These are phyloP conservation scores for Barnettozyma pratensis DNA, from an alignment of 805 yeast species.

Conservation along the genomic window DNA sequence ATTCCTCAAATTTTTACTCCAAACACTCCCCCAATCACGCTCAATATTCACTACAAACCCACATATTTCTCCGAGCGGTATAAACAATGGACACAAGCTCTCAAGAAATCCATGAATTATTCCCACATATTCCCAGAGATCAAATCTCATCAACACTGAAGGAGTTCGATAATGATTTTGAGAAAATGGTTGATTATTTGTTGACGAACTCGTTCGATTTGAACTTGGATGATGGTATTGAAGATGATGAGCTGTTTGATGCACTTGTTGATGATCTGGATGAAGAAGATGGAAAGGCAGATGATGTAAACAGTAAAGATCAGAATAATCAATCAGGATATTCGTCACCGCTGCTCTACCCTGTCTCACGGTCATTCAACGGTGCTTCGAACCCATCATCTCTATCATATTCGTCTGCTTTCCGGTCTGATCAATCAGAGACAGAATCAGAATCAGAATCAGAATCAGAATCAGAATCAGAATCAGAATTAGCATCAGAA, in stretches of 20 bases:
- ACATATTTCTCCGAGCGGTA: no score
- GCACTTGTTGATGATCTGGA: not conserved
- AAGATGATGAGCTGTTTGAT: not conserved
- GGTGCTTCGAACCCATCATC: no score
- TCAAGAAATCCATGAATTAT: not conserved
- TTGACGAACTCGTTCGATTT: conserved; percentile 1
- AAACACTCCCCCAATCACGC: no score
- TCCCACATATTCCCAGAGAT: not conserved
- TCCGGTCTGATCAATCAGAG: not conserved
- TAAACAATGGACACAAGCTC: not conserved
- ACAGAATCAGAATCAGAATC: not conserved
- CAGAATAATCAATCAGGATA: no score
- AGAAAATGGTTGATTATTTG: not conserved
- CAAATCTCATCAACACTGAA: not conserved
- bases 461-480: not conserved
- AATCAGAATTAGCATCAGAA: not conserved
- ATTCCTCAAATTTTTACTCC: no score
- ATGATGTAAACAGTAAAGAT: no score
- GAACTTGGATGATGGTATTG: not conserved
- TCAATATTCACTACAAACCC: no score
- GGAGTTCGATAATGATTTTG: conserved; percentile 3
- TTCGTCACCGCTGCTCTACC: no score
- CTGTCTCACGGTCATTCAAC: no score
- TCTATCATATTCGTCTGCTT: no score
- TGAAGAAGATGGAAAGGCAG: no score